A percentile compares a stretch with the other conserved stretches of the same genome.
These are phyloP conservation scores for Penicillium roqueforti DNA, from an alignment of 495 filamentous ascomycete genomes.

Conservation along the genomic window DNA sequence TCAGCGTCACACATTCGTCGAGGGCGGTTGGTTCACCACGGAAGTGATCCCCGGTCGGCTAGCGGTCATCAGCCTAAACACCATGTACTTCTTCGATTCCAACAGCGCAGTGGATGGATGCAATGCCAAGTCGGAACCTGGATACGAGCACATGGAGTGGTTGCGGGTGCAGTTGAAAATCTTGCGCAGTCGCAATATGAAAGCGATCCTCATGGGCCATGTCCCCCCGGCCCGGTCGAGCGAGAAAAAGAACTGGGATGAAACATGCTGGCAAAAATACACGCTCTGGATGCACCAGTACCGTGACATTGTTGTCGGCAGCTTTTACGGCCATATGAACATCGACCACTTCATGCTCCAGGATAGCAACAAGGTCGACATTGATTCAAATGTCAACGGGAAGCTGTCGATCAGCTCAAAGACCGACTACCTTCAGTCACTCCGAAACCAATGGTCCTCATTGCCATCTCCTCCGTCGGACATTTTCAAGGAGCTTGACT, in stretches of 20 bases:
- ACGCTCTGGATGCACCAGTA: slow-evolving; percentile 85
- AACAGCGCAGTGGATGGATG: slow-evolving; percentile 94
- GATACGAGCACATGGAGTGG: slow-evolving; percentile 96
- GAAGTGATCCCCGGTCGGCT: slow-evolving; percentile 87
- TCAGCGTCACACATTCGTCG: slow-evolving; percentile 86
- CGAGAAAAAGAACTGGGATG: slow-evolving; percentile 83
- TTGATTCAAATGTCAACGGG: slow-evolving; percentile 20
- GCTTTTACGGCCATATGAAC: slow-evolving; percentile 95
- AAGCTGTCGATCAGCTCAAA: slow-evolving; percentile 58
- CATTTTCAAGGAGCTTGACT: slow-evolving; percentile 15
- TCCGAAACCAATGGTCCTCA: slow-evolving; percentile 72
- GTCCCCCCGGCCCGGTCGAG: slow-evolving; percentile 84
- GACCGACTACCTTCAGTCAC: slow-evolving; percentile 71
- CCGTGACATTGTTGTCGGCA: slow-evolving; percentile 78
- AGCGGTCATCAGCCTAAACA: slow-evolving; percentile 93
- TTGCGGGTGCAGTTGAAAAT: slow-evolving; percentile 84
- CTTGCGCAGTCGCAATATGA: slow-evolving; percentile 78
- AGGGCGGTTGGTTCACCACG: slow-evolving; percentile 88
- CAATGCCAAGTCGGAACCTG: slow-evolving; percentile 67
- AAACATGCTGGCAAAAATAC: slow-evolving; percentile 98
- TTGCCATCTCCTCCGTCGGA: slow-evolving; percentile 56
- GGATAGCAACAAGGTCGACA: slow-evolving; percentile 71
- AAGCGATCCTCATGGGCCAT: slow-evolving; percentile 91
- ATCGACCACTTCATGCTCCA: slow-evolving; percentile 96
- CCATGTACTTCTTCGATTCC: slow-evolving; percentile 89